Evolutionary conservation across 768 basidiomycete species (phyloP).

Genomic region (Boletus tylopilopsis): DNA sequence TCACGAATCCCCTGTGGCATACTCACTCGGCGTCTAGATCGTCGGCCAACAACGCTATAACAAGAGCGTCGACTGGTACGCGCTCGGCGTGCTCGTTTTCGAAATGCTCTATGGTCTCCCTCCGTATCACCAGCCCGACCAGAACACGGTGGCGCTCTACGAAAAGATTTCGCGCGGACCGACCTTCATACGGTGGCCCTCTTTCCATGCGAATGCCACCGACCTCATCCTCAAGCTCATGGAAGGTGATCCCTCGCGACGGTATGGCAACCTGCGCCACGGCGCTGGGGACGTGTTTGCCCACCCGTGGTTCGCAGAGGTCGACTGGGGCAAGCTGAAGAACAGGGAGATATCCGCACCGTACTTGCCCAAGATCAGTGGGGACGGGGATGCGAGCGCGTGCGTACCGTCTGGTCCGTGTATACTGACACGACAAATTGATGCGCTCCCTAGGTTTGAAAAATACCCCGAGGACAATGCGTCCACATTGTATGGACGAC

Average conservation of each 20-base stretch:
- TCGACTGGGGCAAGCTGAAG: slow-evolving; percentile 82
- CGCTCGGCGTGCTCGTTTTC: slow-evolving; percentile 92
- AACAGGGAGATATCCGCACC: slow-evolving; percentile 90
- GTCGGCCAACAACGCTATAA: slow-evolving; percentile 84
- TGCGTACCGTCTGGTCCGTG: slow-evolving; percentile 37
- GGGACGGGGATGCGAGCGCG: slow-evolving; percentile 96
- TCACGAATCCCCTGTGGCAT: slow-evolving; percentile 17
- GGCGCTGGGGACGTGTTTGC: slow-evolving; percentile 90
- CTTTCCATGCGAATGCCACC: slow-evolving; percentile 69
- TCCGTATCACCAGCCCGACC: slow-evolving; percentile 88
- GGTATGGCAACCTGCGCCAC: slow-evolving; percentile 85
- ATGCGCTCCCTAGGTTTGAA: slow-evolving; percentile 69
- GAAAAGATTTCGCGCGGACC: slow-evolving; percentile 86
- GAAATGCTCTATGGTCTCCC: slow-evolving; percentile 97
- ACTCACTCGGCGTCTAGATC: slow-evolving; percentile 42
- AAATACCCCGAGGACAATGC: slow-evolving; percentile 74
- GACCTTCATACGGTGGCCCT: slow-evolving; percentile 73
- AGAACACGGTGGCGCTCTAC: slow-evolving; percentile 83
- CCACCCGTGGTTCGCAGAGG: slow-evolving; percentile 93
- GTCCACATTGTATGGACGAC: slow-evolving; percentile 54
- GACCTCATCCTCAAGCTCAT: slow-evolving; percentile 90
- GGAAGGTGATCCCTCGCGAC: slow-evolving; percentile 82
- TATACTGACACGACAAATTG: neutral
- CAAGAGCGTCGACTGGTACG: slow-evolving; percentile 98
- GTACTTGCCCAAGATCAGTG: slow-evolving; percentile 86